Evolutionary conservation across 1,284 basidiomycete genomes (phyloP), one percentile per base, ranked within the genome.

Genomic region (Malassezia yamatoensis): DNA sequence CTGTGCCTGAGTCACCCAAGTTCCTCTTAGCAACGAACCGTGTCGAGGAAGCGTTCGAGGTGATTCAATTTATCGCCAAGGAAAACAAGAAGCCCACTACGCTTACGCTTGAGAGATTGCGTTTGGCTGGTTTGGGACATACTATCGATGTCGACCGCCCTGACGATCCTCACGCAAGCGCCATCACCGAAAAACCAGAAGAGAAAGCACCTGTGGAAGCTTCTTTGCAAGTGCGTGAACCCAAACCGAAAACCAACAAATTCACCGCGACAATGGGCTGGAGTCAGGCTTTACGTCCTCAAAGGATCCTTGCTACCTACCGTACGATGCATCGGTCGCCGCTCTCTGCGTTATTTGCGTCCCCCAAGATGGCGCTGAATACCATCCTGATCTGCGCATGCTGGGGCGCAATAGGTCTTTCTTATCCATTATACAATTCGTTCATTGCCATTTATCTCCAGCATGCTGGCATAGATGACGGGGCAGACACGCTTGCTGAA

Each of bases 401-500:
- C 9, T 86, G 83, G 79, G 82, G 79, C 2, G 76, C 86, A 38
- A 86, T 86, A 56, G 85, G 85, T 4, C 80, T 87, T 11, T 84
- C 84, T 2, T 86, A 84, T 70, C 83, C 85, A 34, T 72, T 86
- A 78, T 85, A 80, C 75, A 83, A 85, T 74, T 80, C 79, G 44
- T 86, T 83, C 64, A 78, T 83, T 36, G 63, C 81, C 1, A 83
- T 80, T 55, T 81, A 83, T 67, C 78, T 84, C 38, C 76, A 78
- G 18, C 81, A 76, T 18, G 77, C 77, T 40, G 75, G 78, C 51
- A 60, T 77, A 4, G 79, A 41, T 78, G 80, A 65, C 39, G 63
- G 58, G 34, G 53, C 50, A 18, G 53, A 51, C 1, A 54, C 63
- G 13, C 66, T 70, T 39, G 0, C 85, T 82, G 67, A 81, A 82